Base-by-base conservation (phyloP, 1,284 basidiomycete species). In the Coniferiporia sulphurascens region DNA sequence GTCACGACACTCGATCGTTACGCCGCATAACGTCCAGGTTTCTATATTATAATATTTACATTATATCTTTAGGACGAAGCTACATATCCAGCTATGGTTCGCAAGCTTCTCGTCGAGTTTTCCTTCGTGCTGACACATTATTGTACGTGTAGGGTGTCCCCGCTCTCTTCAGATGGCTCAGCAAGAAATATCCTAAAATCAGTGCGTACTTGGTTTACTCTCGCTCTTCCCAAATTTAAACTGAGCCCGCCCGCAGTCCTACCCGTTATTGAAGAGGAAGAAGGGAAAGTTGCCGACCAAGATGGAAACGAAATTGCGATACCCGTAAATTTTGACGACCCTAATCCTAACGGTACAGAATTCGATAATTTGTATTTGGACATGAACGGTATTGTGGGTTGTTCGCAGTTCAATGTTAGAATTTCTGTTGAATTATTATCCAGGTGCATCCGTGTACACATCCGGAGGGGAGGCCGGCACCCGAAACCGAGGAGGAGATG, bases 401-500 rank as follows among this genome's bases (percentile, higher is more conserved):
- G n/a, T 70, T 59, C 15, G 10, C 34, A 34, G 44, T 27, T 59
- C 43, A 27, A 41, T 46, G 43, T 50, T 19, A 59, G 32, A 54
- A 52, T 10, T 61, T 48, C 57, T 55, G 45, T 61, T 44, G 59
- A 46, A 35, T 45, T 52, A 38, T 55, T 48, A 59, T n/a, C 10
- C 62, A 91, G 89, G 95, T 98, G 22, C 96, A 99, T 76, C 96
- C 96, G 5, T 98, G 96, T 84, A 98, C 96, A 0, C 96, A 98
- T 72, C 96, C 96, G 0, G 96, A 98, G 73, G 95, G 95, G 67
- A 94, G 91, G 85, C 93, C 93, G 51, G 87, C 97, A 1, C 97
- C 97, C 0, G 92, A 97, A 72, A 98, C 95, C 1, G 97, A 99
- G 72, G 93, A 95, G 71, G 95, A 98, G 60, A 99, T 99, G 97